Evolutionary conservation across 805 yeast species (phyloP).

Genomic region (Cyberlindnera mrakii): DNA sequence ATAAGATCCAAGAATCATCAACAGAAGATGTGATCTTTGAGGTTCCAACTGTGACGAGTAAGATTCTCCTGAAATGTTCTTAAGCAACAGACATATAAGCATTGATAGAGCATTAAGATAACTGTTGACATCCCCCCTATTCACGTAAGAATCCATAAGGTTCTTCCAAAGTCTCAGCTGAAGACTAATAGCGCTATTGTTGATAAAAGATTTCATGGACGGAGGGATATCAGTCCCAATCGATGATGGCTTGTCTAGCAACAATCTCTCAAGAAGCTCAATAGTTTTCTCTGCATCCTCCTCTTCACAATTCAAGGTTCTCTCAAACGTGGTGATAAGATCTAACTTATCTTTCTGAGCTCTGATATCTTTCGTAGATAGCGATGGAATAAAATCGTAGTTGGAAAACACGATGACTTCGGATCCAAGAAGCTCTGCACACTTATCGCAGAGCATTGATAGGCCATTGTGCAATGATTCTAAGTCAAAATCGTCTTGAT

Average conservation of each 20-base stretch:
- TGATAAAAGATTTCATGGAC: constrained; percentile 58
- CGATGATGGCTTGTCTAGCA: constrained; percentile 24
- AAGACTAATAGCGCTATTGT: constrained; percentile 57
- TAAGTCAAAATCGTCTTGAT: constrained; percentile 30
- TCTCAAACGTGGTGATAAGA: constrained; percentile 61
- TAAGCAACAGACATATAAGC: constrained; percentile 39
- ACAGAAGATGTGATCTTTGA: constrained; percentile 36
- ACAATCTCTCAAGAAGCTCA: constrained; percentile 38
- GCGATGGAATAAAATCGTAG: constrained; percentile 49
- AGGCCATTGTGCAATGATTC: constrained; percentile 24
- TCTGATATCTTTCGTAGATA: constrained; percentile 44
- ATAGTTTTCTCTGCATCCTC: constrained; percentile 25
- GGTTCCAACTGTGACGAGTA: constrained; percentile 20
- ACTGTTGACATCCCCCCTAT: constrained; percentile 24
- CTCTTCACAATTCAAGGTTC: constrained; percentile 15
- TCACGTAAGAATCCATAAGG: constrained; percentile 50
- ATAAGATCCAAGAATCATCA: constrained; percentile 47
- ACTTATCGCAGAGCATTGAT: constrained; percentile 13
- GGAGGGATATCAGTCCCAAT: constrained; percentile 25
- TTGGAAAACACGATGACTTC: constrained; percentile 45
- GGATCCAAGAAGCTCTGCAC: constrained; percentile 7
- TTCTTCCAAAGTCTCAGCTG: constrained; percentile 72
- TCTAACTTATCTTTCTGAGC: constrained; percentile 66
- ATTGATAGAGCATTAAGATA: constrained; percentile 46
- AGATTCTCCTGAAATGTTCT: constrained; percentile 20